Evolutionary conservation across 495 filamentous ascomycete species (phyloP), one percentile per base, ranked within the genome.

Genomic region (Cryomyces minteri): DNA sequence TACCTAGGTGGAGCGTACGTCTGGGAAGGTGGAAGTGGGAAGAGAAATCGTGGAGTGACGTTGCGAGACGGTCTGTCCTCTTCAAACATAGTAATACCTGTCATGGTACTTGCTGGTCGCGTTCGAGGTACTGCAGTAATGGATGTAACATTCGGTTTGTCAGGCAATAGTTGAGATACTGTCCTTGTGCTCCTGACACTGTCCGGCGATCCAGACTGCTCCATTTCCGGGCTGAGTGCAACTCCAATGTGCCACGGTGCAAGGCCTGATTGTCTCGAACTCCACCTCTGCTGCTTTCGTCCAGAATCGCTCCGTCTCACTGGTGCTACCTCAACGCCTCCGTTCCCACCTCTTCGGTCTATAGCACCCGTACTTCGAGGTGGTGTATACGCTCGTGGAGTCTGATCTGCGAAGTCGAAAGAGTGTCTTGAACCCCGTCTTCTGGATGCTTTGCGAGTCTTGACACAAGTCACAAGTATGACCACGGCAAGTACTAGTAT

Each of bases 41-140:
- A 32, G 12, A 38, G 34, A 38, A 38, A 38, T 9, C 12, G 9
- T 38, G 34, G 9, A 1, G 9, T 38, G 9, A 14, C 34, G 36
- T 46, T 32, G 31, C 6, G 12, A 37, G 9, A 5, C 39, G 12
- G 6, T 31, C 30, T 40, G 38, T 54, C 47, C 38, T 57, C 54
- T 43, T 57, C 54, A 31, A 57, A 57, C 12, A 54, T 39, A 8
- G 54, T 57, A 12, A 38, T 40, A 10, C 44, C 40, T 10, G 50
- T 48, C 10, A 43, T 39, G 29, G 31, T 42, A 33, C 44, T 48
- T 12, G 41, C 18, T 28, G 40, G 46, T 37, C 41, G 39, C 7
- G 41, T 41, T 6, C 12, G 39, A 12, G 43, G 29, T 6, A 28
- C 39, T 12, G 5, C n/a, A 41, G 40, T 25, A 3, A 40, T 44